These are phyloP conservation scores for Russula brevipes DNA, from an alignment of 768 basidiomycete genomes.

Conservation along the genomic window DNA sequence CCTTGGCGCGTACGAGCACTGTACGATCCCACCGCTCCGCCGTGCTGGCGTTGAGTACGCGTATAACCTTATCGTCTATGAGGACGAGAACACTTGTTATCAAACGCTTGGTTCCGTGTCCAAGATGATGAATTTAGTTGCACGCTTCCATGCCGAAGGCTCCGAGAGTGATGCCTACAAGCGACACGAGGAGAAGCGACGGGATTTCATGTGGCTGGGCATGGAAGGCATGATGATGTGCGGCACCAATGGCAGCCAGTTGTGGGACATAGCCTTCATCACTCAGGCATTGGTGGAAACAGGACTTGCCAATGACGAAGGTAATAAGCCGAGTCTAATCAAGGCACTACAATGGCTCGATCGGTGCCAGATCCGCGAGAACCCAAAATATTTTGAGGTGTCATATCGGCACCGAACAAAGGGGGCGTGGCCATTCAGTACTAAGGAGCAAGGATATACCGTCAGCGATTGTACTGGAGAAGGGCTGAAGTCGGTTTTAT, in stretches of 20 bases:
- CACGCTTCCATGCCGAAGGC: slow-evolving; percentile 71
- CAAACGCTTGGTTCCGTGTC: slow-evolving; percentile 90
- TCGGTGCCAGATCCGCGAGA: slow-evolving; percentile 59
- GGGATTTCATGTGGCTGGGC: slow-evolving; percentile 93
- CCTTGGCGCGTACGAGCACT: slow-evolving; percentile 68
- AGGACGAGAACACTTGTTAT: slow-evolving; percentile 93
- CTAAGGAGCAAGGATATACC: slow-evolving; percentile 88
- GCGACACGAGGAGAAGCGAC: slow-evolving; percentile 66
- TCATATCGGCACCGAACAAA: slow-evolving; percentile 65
- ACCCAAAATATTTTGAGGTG: slow-evolving; percentile 57
- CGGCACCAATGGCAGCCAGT: slow-evolving; percentile 90
- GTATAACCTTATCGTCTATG: slow-evolving; percentile 74
- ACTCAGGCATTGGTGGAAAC: slow-evolving; percentile 89
- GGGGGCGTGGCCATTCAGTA: slow-evolving; percentile 83
- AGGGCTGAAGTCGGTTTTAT: slow-evolving; percentile 85
- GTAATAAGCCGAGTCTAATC: slow-evolving; percentile 58
- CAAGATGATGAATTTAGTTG: slow-evolving; percentile 93
- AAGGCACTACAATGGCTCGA: slow-evolving; percentile 72
- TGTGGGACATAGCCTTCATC: slow-evolving; percentile 94
- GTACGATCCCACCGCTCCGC: slow-evolving; percentile 67
- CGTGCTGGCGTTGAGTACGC: slow-evolving; percentile 55
- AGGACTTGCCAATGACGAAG: slow-evolving; percentile 66
- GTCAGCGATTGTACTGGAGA: slow-evolving; percentile 96
- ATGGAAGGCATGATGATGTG: slow-evolving; percentile 91
- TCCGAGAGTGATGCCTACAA: slow-evolving; percentile 70